phyloP scores from a whole-genome alignment of 1,284 basidiomycete species.

The Neonothopanus nambi region DNA sequence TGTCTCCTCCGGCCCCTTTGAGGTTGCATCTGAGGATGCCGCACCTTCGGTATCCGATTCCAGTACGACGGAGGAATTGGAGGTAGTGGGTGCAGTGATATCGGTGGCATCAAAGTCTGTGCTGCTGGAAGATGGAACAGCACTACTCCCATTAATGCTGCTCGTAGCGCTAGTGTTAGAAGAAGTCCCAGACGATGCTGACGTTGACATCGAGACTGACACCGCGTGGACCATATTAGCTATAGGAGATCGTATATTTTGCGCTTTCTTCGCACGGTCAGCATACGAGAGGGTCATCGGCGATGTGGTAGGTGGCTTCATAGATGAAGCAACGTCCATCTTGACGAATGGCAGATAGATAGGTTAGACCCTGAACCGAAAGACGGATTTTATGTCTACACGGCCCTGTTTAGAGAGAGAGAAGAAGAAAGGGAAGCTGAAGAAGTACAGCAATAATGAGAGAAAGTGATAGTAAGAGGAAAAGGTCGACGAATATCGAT shows the following conservation, averaged over 20 bases:
- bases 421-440: too few relatives aligned
- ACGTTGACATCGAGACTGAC: conserved; percentile 3
- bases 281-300: conserved; percentile 51
- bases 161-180: conserved; percentile 1
- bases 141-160: background rate
- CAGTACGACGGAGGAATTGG: conserved; percentile 6
- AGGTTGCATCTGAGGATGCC: background rate
- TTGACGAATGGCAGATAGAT: too few relatives aligned
- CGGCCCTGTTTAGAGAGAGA: too few relatives aligned
- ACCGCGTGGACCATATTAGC: conserved; percentile 3
- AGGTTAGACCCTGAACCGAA: too few relatives aligned
- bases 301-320: background rate
- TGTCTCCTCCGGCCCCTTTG: background rate
- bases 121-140: conserved; percentile 3
- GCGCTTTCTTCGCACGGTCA: conserved; percentile 54
- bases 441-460: too few relatives aligned
- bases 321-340: too few relatives aligned
- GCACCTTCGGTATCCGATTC: conserved; percentile 2
- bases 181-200: background rate
- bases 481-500: too few relatives aligned
- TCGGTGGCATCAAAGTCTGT: conserved; percentile 6
- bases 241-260: conserved; percentile 27
- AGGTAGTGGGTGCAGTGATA: conserved; percentile 7
- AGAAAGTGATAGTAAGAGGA: too few relatives aligned
- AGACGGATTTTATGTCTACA: too few relatives aligned